Conservation (phyloP, 106 monocot species). For the Acanthochlamys bracteata region DNA sequence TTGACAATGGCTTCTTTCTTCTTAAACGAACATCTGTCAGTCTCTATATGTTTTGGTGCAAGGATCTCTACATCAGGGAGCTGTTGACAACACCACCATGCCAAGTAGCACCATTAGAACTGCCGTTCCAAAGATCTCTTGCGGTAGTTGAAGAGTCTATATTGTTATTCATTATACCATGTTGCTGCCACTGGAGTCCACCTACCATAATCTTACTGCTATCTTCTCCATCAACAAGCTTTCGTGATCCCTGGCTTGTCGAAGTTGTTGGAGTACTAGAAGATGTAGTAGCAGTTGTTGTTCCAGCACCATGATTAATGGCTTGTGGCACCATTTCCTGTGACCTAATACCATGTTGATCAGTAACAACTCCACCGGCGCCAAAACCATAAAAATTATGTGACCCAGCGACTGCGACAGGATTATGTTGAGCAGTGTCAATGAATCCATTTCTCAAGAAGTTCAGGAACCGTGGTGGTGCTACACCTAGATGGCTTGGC, state of each 20-base stretch:
- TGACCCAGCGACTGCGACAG: neutral
- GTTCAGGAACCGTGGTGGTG: constrained; percentile 15
- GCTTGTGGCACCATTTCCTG: neutral
- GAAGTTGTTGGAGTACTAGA: constrained; percentile 1
- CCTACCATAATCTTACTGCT: constrained; percentile 19
- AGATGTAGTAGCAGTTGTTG: constrained; percentile 3
- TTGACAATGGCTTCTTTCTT: neutral
- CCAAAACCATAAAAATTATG: constrained; percentile 11
- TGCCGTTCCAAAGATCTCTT: constrained; percentile 18
- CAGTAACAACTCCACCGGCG: neutral
- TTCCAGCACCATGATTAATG: neutral
- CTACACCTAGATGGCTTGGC: constrained; percentile 1
- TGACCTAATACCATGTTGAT: neutral
- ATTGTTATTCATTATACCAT: constrained; percentile 1
- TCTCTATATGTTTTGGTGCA: no score
- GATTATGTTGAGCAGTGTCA: neutral
- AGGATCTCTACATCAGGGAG: constrained; percentile 20
- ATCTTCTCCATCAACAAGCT: constrained; percentile 15
- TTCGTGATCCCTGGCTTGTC: constrained; percentile 10
- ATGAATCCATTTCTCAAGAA: constrained; percentile 17
- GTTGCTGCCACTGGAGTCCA: constrained; percentile 13
- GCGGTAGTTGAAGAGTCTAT: constrained; percentile 23
- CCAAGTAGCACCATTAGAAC: neutral
- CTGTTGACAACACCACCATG: constrained; percentile 34
- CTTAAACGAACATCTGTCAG: neutral